Conservation (phyloP, 768 basidiomycete genomes). For the Mrakia hoshinonis region DNA sequence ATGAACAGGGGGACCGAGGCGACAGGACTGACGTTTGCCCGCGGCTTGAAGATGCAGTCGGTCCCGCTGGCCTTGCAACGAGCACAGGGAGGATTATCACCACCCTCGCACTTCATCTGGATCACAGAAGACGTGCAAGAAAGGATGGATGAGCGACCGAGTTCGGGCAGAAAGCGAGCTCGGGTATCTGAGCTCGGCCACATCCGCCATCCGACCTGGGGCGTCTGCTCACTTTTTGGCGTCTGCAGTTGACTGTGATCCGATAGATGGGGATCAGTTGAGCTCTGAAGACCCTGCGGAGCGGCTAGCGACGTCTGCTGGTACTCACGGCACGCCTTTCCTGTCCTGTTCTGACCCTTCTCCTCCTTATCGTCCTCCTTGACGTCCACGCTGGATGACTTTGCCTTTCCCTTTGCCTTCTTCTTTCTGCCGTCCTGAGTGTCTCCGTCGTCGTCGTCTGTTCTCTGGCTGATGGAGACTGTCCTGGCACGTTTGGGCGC, state of each 20-base stretch:
- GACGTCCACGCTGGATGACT: no score
- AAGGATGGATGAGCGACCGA: not conserved
- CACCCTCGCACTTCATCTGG: constrained; percentile 4
- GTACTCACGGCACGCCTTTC: not conserved
- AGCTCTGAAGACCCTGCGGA: no score
- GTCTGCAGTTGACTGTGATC: not conserved
- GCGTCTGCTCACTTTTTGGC: not conserved
- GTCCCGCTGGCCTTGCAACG: not conserved
- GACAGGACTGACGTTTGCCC: not conserved
- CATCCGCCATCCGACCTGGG: not conserved
- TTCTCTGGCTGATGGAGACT: not conserved
- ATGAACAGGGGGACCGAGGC: not conserved
- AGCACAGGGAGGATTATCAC: not conserved
- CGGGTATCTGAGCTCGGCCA: not conserved
- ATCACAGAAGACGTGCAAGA: no score
- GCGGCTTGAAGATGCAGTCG: not conserved
- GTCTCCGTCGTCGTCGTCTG: not conserved
- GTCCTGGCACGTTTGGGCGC: not conserved
- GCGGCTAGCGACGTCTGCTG: no score
- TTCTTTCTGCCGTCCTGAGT: no score
- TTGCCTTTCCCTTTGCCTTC: no score
- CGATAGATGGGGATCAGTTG: not conserved
- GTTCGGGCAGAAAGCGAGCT: not conserved
- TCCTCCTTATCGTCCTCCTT: not conserved
- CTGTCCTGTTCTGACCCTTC: not conserved